Base-by-base conservation (phyloP, 2,329 filamentous ascomycete genomes). In the Nemania sp. region DNA sequence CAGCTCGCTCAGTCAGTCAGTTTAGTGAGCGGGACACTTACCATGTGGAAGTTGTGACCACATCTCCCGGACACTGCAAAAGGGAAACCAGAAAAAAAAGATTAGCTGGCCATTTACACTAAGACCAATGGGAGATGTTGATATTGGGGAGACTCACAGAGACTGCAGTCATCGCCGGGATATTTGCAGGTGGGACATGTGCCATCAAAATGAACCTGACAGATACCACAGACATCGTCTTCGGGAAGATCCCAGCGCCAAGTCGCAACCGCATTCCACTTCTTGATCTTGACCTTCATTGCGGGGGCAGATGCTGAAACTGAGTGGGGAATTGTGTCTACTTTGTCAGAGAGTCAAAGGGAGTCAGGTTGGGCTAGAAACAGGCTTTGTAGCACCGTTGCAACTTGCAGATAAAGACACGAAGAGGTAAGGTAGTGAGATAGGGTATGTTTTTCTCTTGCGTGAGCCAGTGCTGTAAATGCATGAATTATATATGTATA, bases 191-290 rank as follows among this genome's bases (percentile, higher is more conserved):
- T 96, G 48, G 95, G 93, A 80, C 95, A 99, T 25, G 95, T 98
- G 61, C 93, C 94, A 75, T 99, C 95, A 74, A 98, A 99, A 72
- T 97, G 91, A 64, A 96, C 93, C 74, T 96, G 94, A 78, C 95
- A 99, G 79, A 99, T 99, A 70, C 95, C 95, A 71, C 95, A 99
- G 65, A 98, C 93, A 74, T 99, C 94, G 78, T 97, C 94, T 71
- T 97, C 92, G 21, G 94, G 92, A 72, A 98, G 91, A 75, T 98
- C 91, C 95, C 95, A 99, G 66, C 91, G 88, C 95, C 95, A 99
- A 57, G 92, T 94, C 17, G 95, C 95, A 64, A 99, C 92, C 3
- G 92, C 90, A 71, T 95, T 90, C 92, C 94, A 98, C 74, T 91
- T 86, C 72, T 89, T 91, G 78, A 98, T 95, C 49, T 87, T 95